phyloP scores from a whole-genome alignment of 176 grass and related monocot species.

The Olyra latifolia region DNA sequence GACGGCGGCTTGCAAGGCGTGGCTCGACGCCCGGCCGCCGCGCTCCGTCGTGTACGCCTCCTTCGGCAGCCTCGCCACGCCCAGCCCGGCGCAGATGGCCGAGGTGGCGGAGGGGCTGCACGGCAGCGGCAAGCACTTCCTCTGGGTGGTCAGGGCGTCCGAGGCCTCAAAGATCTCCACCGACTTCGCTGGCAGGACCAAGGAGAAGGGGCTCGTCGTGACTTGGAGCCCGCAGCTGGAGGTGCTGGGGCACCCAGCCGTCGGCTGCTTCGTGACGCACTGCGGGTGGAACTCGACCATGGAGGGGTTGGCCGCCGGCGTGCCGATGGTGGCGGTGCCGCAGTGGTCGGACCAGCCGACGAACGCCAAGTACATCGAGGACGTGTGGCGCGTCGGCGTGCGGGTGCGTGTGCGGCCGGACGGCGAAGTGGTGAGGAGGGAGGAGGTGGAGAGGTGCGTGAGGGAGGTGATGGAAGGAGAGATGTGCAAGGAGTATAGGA shows the following conservation, averaged over 20 bases:
- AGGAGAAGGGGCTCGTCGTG: conserved; percentile 26
- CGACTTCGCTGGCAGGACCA: conserved; percentile 9
- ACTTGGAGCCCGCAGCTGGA: conserved; percentile 69
- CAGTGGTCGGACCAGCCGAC: conserved; percentile 64
- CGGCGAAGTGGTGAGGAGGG: neutral
- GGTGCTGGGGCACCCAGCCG: conserved; percentile 43
- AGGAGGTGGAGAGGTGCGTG: conserved; percentile 23
- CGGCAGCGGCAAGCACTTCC: conserved; percentile 38
- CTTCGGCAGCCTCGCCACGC: conserved; percentile 61
- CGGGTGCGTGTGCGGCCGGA: conserved; percentile 28
- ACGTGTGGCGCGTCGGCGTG: conserved; percentile 26
- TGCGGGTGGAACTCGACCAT: conserved; percentile 71
- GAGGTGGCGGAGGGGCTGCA: conserved; percentile 44
- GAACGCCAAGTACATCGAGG: conserved; percentile 51
- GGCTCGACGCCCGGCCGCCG: conserved; percentile 12
- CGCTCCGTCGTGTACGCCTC: conserved; percentile 51
- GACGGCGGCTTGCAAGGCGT: neutral
- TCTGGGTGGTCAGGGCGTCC: conserved; percentile 56
- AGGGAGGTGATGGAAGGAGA: conserved; percentile 25
- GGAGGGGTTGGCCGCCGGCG: conserved; percentile 11
- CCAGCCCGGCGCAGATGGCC: conserved; percentile 22
- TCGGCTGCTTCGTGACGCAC: conserved; percentile 69
- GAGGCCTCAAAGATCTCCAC: conserved; percentile 34
- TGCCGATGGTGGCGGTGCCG: conserved; percentile 44
- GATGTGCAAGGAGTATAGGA: conserved; percentile 27